Base-by-base conservation (phyloP, 1,284 basidiomycete species). In the Cerrena zonata region DNA sequence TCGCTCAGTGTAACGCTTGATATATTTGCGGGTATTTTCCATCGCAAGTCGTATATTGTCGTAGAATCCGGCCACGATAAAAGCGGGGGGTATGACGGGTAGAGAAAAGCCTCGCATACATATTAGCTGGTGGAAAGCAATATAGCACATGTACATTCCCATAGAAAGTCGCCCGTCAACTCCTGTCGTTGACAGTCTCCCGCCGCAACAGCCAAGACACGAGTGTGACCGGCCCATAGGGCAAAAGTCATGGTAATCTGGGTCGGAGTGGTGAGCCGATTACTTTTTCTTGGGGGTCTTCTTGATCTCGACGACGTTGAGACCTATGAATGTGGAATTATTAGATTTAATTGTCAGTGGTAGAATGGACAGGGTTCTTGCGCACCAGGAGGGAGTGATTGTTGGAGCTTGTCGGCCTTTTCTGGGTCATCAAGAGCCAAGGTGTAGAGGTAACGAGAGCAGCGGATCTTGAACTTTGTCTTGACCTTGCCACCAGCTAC, bases 401-500 rank as follows among this genome's bases (percentile, higher is more conserved):
- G 91, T 79, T 89, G 86, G 65, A 99, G 86, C 82, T 98, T 99
- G 71, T 96, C 93, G 45, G 96, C 96, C 83, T 98, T 98, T 75
- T 97, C 94, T 65, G 89, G 82, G 76, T 99, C 96, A 69, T 94
- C 87, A 67, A 99, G 76, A 58, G 87, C 84, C 61, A 99, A 84
- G 26, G 96, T 99, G 87, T 99, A 99, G 59, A 99, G 89, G 78
- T 95, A 97, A 68, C 89, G 83, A 57, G 91, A 90, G 79, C 94
- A 97, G 72, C 95, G 86, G 69, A 99, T 85, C 84, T 99, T 99
- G 86, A 99, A 98, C 79, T 99, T 98, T 71, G 91, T 95, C 74
- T 87, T 81, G 58, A 79, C 79, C 77, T 90, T 91, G 68, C 79
- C 85, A 54, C 80, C 82, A 54, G 80, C 71, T 52, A 76, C 76